Evolutionary conservation across 148 eudicot genomes (phyloP).

Genomic region (Rhododendron kiyosumense): DNA sequence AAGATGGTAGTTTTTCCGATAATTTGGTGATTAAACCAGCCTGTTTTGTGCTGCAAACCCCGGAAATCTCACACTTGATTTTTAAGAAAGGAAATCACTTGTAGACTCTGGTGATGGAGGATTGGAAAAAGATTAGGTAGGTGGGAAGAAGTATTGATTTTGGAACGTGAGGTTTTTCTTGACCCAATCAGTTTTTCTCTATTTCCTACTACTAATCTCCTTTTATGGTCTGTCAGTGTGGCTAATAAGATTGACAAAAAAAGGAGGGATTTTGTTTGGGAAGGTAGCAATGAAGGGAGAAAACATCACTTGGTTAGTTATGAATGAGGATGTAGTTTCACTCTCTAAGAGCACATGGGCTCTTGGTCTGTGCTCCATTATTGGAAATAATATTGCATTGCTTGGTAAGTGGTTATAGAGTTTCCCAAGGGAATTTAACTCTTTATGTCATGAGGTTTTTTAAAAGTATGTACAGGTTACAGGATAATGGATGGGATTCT

Average conservation of each 20-base stretch:
- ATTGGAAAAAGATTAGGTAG: neutral
- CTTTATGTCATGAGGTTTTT: neutral
- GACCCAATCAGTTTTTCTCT: neutral
- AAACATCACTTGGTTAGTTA: neutral
- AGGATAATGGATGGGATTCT: neutral
- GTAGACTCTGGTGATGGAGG: neutral
- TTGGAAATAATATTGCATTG: neutral
- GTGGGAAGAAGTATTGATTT: neutral
- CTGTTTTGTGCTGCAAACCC: neutral
- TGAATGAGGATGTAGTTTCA: neutral
- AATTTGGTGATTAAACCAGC: neutral
- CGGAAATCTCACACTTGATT: neutral
- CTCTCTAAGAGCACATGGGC: neutral
- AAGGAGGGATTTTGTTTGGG: neutral
- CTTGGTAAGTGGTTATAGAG: slow-evolving; percentile 2
- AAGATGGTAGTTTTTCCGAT: neutral
- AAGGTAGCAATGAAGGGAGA: neutral
- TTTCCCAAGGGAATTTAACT: neutral
- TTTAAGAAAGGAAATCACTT: neutral
- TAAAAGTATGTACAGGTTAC: neutral
- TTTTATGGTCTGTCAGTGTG: neutral
- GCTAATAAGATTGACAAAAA: neutral
- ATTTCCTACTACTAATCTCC: neutral
- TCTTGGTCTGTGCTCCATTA: neutral
- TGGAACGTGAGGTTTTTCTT: neutral